Evolutionary conservation across 371 early-diverging fungal genomes (phyloP).

Genomic region (Rhizomucor pusillus): DNA sequence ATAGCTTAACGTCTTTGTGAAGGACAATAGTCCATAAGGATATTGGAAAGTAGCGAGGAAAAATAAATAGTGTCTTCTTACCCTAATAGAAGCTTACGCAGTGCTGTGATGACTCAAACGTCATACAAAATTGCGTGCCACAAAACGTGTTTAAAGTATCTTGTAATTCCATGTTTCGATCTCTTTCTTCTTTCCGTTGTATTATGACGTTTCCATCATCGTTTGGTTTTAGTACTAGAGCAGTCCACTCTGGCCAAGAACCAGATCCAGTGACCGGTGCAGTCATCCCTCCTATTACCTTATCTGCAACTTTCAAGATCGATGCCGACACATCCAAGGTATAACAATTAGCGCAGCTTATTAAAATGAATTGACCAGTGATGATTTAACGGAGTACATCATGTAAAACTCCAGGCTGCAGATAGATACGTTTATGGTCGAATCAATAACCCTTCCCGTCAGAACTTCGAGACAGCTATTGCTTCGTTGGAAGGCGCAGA

Average conservation of each 20-base stretch:
- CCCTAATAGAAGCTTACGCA: too few relatives aligned
- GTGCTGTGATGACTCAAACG: too few relatives aligned
- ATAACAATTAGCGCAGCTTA: too few relatives aligned
- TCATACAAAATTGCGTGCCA: too few relatives aligned
- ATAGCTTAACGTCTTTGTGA: too few relatives aligned
- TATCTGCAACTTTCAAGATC: conserved; percentile 80
- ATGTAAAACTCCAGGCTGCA: too few relatives aligned
- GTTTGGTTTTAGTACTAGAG: conserved; percentile 70
- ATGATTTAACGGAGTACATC: too few relatives aligned
- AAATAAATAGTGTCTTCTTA: too few relatives aligned
- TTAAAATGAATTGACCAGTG: too few relatives aligned
- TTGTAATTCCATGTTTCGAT: background rate
- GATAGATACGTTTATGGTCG: conserved; percentile 82
- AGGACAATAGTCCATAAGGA: too few relatives aligned
- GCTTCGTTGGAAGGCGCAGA: conserved; percentile 73
- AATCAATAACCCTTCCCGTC: conserved; percentile 82
- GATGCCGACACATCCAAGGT: too few relatives aligned
- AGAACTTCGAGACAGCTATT: conserved; percentile 75
- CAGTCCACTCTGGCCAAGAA: conserved; percentile 81
- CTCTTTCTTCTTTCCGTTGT: background rate
- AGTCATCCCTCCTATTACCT: conserved; percentile 84
- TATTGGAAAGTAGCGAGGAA: too few relatives aligned
- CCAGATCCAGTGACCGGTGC: conserved; percentile 76
- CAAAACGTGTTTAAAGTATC: background rate
- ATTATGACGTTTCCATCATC: background rate